phyloP scores from a whole-genome alignment of 1,139 yeast species.

The Scheffersomyces quercinus region DNA sequence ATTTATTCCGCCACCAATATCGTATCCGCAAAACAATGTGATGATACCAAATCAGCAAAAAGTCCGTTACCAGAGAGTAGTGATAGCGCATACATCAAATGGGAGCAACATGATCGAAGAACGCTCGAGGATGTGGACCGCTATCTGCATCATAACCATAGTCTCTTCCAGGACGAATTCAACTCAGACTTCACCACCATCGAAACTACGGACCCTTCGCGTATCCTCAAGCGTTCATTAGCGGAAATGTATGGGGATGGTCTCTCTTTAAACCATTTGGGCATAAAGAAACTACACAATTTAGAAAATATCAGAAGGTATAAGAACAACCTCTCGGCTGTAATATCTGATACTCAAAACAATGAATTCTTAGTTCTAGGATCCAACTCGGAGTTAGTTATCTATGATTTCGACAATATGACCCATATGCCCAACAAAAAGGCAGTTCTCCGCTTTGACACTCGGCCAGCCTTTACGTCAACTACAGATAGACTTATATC shows the following conservation, averaged over 20 bases:
- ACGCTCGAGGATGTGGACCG: no score
- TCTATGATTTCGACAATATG: conserved; percentile 28
- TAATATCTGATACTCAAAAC: conserved; percentile 7
- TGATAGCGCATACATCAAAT: no score
- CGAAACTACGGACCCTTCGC: conserved; percentile 22
- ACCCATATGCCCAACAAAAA: conserved; percentile 23
- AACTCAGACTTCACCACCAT: conserved; percentile 14
- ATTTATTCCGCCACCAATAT: no score
- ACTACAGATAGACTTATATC: conserved; percentile 39
- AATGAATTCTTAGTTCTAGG: conserved; percentile 28
- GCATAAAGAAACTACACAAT: conserved; percentile 19
- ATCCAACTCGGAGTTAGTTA: conserved; percentile 29
- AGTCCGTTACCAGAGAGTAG: no score
- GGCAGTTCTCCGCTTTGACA: conserved; percentile 36
- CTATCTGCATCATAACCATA: no score
- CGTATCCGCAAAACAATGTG: no score
- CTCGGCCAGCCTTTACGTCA: conserved; percentile 40
- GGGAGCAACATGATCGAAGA: no score
- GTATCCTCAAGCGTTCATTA: conserved; percentile 30
- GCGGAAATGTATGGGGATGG: conserved; percentile 32
- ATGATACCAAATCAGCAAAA: no score
- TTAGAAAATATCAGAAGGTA: conserved; percentile 27
- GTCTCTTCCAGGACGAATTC: conserved; percentile 14
- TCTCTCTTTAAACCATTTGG: conserved; percentile 22
- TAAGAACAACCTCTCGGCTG: conserved; percentile 31